phyloP scores from a whole-genome alignment of 2,329 filamentous ascomycete genomes.

The Pseudocercospora cruenta region DNA sequence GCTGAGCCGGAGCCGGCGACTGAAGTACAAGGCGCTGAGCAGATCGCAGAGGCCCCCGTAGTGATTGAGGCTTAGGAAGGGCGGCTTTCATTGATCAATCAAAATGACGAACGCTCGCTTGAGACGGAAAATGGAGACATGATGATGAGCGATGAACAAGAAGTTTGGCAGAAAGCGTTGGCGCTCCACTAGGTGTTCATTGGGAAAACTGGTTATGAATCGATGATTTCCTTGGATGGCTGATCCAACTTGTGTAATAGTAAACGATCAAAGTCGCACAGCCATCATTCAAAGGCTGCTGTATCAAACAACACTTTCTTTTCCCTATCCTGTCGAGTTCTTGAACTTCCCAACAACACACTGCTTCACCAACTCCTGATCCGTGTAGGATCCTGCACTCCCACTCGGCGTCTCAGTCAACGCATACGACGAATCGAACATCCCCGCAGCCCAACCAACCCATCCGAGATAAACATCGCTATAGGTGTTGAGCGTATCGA shows the following conservation, averaged over 20 bases:
- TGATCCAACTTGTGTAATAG: background rate
- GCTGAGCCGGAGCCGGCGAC: background rate
- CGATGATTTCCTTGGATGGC: background rate
- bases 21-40: background rate
- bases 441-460: slow-evolving; percentile 40
- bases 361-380: slow-evolving; percentile 34
- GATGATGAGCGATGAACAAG: background rate
- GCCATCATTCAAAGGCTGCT: too few relatives aligned
- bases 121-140: background rate
- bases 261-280: background rate
- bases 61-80: background rate
- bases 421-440: slow-evolving; percentile 35
- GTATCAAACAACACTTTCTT: too few relatives aligned
- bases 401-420: slow-evolving; percentile 35
- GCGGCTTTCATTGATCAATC: background rate
- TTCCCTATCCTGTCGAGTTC: background rate
- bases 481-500: slow-evolving; percentile 36
- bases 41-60: background rate
- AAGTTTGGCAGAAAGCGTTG: background rate
- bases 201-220: background rate
- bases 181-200: background rate
- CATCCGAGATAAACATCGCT: slow-evolving; percentile 40
- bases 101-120: background rate
- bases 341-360: slow-evolving; percentile 38
- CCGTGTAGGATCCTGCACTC: slow-evolving; percentile 31